A percentile compares a stretch with the other conserved stretches of the same genome.
Conservation (phyloP, 2,329 filamentous ascomycete genomes). For the Knoxdaviesia capensis region DNA sequence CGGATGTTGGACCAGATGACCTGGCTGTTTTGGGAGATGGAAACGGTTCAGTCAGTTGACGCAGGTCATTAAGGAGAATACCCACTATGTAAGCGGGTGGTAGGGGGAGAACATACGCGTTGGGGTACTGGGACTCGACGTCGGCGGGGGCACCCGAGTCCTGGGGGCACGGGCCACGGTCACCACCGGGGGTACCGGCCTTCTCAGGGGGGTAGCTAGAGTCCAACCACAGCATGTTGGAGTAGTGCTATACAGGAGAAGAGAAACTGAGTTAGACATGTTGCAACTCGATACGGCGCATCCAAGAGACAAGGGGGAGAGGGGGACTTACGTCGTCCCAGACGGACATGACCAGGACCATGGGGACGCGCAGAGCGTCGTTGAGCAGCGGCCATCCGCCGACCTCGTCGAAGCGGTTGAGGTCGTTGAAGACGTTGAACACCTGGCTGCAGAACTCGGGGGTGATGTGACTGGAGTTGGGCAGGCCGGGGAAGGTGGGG, state of each 20-base stretch:
- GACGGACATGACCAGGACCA: constrained; percentile 44
- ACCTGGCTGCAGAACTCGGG: constrained; percentile 34
- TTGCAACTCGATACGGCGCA: too few species aligned
- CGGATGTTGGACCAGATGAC: constrained; percentile 29
- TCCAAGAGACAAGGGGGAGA: neutral
- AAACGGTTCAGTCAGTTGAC: constrained; percentile 1
- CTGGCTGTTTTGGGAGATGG: constrained; percentile 8
- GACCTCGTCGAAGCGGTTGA: constrained; percentile 25
- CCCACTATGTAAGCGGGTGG: too few species aligned
- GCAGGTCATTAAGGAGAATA: too few species aligned
- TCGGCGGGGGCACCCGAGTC: constrained; percentile 10
- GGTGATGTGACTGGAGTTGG: constrained; percentile 38
- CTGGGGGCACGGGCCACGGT: constrained; percentile 9
- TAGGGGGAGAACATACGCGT: constrained; percentile 2
- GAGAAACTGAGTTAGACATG: neutral
- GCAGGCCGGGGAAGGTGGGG: constrained; percentile 15
- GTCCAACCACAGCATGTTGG: constrained; percentile 61
- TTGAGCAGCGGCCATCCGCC: constrained; percentile 37
- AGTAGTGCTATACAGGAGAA: constrained; percentile 19
- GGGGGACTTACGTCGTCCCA: constrained; percentile 21
- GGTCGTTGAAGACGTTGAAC: constrained; percentile 33
- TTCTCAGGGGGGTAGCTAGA: constrained; percentile 31
- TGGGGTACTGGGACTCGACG: constrained; percentile 6
- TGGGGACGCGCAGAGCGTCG: constrained; percentile 30
- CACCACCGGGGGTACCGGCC: constrained; percentile 8